Evolutionary conservation across 768 basidiomycete genomes (phyloP).

Genomic region (Mycena floridula): DNA sequence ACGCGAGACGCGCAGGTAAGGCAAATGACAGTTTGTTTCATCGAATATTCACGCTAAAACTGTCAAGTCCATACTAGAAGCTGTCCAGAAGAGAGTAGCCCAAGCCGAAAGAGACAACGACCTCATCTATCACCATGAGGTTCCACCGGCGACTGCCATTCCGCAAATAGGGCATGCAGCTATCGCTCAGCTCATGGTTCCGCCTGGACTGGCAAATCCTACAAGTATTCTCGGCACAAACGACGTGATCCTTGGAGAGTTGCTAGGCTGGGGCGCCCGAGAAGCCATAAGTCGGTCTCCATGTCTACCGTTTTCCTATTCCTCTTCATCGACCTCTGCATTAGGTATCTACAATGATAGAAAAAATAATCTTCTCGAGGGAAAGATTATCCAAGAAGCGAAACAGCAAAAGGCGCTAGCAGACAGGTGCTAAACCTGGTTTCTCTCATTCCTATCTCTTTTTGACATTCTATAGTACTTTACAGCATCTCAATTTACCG

Average conservation of each 20-base stretch:
- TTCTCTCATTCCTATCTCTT: background rate
- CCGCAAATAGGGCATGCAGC: conserved; percentile 55
- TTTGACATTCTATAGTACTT: conserved; percentile 35
- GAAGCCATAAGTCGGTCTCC: conserved; percentile 72
- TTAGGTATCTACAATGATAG: conserved; percentile 84
- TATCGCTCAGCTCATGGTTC: conserved; percentile 57
- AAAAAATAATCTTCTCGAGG: conserved; percentile 62
- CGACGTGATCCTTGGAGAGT: conserved; percentile 60
- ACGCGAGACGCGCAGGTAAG: conserved; percentile 75
- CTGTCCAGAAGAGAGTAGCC: conserved; percentile 55
- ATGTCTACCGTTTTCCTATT: background rate
- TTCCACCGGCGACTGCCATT: conserved; percentile 69
- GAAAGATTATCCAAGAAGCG: conserved; percentile 55
- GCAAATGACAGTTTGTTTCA: no score
- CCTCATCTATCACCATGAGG: conserved; percentile 87
- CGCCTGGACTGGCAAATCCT: conserved; percentile 54
- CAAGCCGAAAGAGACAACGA: conserved; percentile 90
- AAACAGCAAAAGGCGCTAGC: conserved; percentile 56
- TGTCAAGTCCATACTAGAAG: conserved; percentile 68
- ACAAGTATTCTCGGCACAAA: conserved; percentile 44
- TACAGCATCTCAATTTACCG: conserved; percentile 74
- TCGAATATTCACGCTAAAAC: background rate
- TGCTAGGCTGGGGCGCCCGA: conserved; percentile 83
- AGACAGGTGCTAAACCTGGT: conserved; percentile 48
- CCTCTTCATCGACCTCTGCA: background rate